Percentiles rank a stretch among this genome's conserved stretches.
These are phyloP conservation scores for Gloeostereum incarnatum DNA, from an alignment of 768 basidiomycete genomes.

Conservation along the genomic window DNA sequence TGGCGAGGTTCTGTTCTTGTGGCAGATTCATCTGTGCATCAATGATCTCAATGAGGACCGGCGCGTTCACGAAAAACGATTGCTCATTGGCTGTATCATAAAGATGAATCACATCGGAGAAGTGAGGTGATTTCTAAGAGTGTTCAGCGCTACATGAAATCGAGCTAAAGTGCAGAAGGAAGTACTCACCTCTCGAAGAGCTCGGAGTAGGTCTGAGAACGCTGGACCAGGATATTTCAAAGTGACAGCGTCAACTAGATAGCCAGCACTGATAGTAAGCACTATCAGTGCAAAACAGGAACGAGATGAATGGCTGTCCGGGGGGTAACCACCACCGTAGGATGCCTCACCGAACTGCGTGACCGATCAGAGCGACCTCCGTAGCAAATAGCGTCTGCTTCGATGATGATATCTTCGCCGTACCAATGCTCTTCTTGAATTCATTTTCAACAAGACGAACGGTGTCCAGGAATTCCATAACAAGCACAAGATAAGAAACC, in stretches of 20 bases:
- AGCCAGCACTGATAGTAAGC: constrained; percentile 26
- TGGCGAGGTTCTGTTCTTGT: background rate
- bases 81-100: constrained; percentile 38
- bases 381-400: constrained; percentile 21
- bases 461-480: background rate
- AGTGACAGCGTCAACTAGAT: constrained; percentile 39
- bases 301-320: background rate
- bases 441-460: background rate
- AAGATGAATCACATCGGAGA: constrained; percentile 32
- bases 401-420: constrained; percentile 6
- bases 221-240: constrained; percentile 22
- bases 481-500: too few relatives aligned
- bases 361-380: constrained; percentile 32
- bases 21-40: background rate
- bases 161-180: too few relatives aligned
- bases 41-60: background rate
- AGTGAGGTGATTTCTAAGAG: constrained; percentile 16
- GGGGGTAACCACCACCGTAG: background rate
- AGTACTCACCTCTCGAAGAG: constrained; percentile 27
- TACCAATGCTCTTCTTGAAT: background rate
- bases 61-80: constrained; percentile 49
- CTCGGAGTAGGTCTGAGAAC: constrained; percentile 24
- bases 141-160: constrained; percentile 1
- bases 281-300: too few relatives aligned
- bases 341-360: constrained; percentile 28